Percentiles rank a stretch among this genome's conserved stretches.
Evolutionary conservation across 164 flowering plant species (phyloP).

Genomic region (Platanus orientalis): DNA sequence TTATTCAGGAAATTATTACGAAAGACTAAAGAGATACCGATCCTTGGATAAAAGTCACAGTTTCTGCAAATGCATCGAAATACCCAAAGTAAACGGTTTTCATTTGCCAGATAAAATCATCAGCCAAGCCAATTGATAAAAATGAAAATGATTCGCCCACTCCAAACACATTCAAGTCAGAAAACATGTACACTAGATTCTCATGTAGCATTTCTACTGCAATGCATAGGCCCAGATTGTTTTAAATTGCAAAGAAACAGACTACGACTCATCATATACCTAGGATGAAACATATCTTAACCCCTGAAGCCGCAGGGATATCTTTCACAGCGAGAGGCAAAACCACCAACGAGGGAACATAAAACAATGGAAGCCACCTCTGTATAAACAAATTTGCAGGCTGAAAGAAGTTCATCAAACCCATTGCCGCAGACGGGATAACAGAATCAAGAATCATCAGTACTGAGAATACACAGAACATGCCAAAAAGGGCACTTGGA

Average conservation of each 20-base stretch:
- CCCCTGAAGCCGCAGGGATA: slow-evolving; percentile 90
- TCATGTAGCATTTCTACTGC: neutral
- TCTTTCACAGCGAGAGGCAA: slow-evolving; percentile 84
- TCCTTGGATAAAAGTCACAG: neutral
- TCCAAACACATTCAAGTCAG: too few relatives aligned
- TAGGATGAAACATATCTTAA: slow-evolving; percentile 69
- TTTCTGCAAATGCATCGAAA: neutral
- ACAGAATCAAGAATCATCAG: slow-evolving; percentile 56
- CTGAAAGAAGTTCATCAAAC: slow-evolving; percentile 74
- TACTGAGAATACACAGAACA: slow-evolving; percentile 85
- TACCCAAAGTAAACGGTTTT: neutral
- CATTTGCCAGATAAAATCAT: neutral
- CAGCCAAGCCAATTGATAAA: neutral
- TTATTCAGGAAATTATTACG: too few relatives aligned
- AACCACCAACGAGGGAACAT: slow-evolving; percentile 90
- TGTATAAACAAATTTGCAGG: slow-evolving; percentile 86
- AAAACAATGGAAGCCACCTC: slow-evolving; percentile 95
- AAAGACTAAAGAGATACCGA: too few relatives aligned
- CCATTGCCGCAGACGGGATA: slow-evolving; percentile 59
- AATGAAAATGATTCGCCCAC: neutral
- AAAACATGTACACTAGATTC: neutral
- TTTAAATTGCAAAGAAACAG: neutral
- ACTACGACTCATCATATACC: slow-evolving; percentile 34
- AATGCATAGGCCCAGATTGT: neutral
- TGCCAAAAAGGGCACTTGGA: slow-evolving; percentile 93